phyloP scores from a whole-genome alignment of 352 stramenopile species.

The Phytophthora citrophthora region DNA sequence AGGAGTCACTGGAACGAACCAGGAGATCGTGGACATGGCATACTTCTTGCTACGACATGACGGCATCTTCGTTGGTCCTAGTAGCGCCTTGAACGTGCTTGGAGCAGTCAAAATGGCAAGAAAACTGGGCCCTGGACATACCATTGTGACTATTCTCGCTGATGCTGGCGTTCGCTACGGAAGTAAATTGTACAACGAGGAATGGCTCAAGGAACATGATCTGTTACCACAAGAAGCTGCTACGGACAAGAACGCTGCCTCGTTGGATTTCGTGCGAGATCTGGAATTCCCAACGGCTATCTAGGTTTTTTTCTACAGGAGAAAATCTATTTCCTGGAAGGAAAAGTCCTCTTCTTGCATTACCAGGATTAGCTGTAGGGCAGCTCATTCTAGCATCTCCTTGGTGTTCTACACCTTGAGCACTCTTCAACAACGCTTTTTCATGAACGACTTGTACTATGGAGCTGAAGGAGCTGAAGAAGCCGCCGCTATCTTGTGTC shows the following conservation, averaged over 20 bases:
- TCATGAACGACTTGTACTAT: no score
- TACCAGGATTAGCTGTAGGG: no score
- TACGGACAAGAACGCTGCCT: constrained; percentile 10
- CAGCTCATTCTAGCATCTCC: no score
- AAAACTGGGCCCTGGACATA: constrained; percentile 62
- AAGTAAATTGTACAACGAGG: constrained; percentile 79
- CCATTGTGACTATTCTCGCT: constrained; percentile 80
- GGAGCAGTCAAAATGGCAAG: constrained; percentile 80
- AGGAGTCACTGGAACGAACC: constrained; percentile 90
- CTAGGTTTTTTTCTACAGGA: background rate
- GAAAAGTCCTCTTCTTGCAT: no score
- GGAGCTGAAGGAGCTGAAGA: no score
- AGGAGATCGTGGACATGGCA: constrained; percentile 94
- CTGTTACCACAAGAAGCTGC: constrained; percentile 31
- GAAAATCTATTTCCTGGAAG: no score
- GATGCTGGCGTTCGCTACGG: constrained; percentile 78
- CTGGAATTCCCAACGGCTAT: constrained; percentile 29
- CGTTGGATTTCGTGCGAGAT: constrained; percentile 40
- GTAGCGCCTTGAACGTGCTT: constrained; percentile 72
- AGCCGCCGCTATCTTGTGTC: no score
- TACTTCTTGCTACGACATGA: constrained; percentile 90
- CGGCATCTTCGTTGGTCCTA: constrained; percentile 91
- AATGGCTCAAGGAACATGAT: constrained; percentile 68
- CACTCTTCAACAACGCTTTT: no score
- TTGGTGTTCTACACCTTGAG: no score